Base-by-base conservation (phyloP, 176 grass and related monocot species). In the Phyllostachys edulis region DNA sequence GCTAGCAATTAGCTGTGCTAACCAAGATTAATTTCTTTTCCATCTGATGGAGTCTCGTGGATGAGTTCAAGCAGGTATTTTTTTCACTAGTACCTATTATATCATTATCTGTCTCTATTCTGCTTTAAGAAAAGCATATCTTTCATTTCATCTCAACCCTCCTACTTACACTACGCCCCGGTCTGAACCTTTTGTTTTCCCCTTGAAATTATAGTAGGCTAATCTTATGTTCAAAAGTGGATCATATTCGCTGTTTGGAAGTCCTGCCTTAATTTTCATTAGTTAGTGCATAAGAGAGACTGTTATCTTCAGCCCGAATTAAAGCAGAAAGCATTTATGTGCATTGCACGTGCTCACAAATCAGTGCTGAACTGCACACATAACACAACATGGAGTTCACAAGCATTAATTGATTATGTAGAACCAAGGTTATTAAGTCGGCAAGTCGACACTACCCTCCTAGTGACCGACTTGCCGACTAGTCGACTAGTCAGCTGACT, bases 1-100 rank as follows among this genome's bases (percentile, higher is more conserved):
- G n/a, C 75, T 78, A 71, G 1, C 26, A 71, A 26, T 71, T 32
- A 60, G 51, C 38, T 9, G 63, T 24, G 20, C 46, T 80, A 54
- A 68, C 63, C n/a, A 81, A 59, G 37, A 59, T 70, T 26, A 44
- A 15, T 81, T 42, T 57, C 51, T 54, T 49, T 42, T 50, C 6
- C 24, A 7, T 73, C 45, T 32, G 36, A 45, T 70, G 40, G 20
- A 71, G 68, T 42, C 5, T 27, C 46, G 68, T 17, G 41, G 40
- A 11, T 45, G 67, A 44, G 67, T 27, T 51, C 66, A 81, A 71
- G 9, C 50, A 82, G 67, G 80, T 71, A 71, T 68, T 51, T 68
- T 68, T 32, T 81, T 40, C n/a, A 41, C 7, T 81, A 27, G 7
- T 54, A 69, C 21, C 40, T 69, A 40, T 9, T 9, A 16, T 11